Evolutionary conservation across 2,329 filamentous ascomycete species (phyloP).

Genomic region (Aspergillus sp.): DNA sequence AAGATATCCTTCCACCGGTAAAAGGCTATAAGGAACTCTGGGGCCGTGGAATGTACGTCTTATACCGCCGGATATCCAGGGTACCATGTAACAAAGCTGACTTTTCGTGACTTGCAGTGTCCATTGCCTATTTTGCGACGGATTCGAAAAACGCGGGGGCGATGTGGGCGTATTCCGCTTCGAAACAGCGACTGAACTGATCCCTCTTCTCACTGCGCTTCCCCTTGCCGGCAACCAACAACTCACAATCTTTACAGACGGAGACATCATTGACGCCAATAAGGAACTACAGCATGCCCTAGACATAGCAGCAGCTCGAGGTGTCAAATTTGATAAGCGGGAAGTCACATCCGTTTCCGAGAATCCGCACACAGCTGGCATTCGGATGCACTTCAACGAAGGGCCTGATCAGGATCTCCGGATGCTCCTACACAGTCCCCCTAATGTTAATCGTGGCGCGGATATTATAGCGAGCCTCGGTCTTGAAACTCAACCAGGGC

Average conservation of each 20-base stretch:
- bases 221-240: no score
- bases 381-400: neutral
- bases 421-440: neutral
- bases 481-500: neutral
- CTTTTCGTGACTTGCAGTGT: neutral
- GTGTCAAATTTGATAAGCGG: neutral
- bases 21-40: neutral
- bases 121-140: constrained; percentile 2
- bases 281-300: neutral
- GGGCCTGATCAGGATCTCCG: neutral
- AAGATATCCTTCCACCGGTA: neutral
- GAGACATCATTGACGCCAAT: neutral
- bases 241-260: neutral
- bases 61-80: no score
- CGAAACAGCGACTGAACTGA: neutral
- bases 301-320: neutral
- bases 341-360: neutral
- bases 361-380: neutral
- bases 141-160: neutral
- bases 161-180: neutral
- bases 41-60: neutral
- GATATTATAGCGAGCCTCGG: neutral
- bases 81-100: no score
- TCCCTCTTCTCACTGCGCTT: neutral
- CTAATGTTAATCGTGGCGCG: neutral